phyloP scores from a whole-genome alignment of 2,329 filamentous ascomycete genomes.

The Macrophomina tecta region DNA sequence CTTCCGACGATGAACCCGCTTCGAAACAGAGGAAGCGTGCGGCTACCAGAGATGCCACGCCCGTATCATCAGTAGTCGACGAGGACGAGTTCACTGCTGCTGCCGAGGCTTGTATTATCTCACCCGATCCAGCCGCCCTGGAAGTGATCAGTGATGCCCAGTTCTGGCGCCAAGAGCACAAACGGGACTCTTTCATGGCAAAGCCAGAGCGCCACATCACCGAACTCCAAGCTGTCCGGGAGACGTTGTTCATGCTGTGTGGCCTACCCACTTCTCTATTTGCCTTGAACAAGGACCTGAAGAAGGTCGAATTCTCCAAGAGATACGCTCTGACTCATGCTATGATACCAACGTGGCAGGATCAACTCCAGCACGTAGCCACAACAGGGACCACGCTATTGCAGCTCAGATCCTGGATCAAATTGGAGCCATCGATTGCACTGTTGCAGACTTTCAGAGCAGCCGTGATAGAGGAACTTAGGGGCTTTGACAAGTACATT shows the following conservation, averaged over 20 bases:
- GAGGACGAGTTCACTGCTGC: constrained; percentile 45
- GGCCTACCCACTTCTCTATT: constrained; percentile 80
- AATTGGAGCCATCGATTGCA: constrained; percentile 41
- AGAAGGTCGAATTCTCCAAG: constrained; percentile 31
- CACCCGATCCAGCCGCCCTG: constrained; percentile 38
- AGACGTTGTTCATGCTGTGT: constrained; percentile 83
- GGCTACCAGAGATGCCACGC: constrained; percentile 35
- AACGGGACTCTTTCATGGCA: constrained; percentile 1
- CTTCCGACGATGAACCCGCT: constrained; percentile 65
- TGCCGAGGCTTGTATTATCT: constrained; percentile 42
- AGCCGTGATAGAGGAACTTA: constrained; percentile 63
- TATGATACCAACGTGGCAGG: constrained; percentile 40
- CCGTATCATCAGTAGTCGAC: constrained; percentile 42
- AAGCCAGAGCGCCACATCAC: constrained; percentile 54
- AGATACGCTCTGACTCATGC: constrained; percentile 48
- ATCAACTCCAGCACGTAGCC: constrained; percentile 53
- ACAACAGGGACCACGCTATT: constrained; percentile 56
- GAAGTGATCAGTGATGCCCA: constrained; percentile 51
- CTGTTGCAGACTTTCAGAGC: constrained; percentile 73
- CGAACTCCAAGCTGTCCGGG: constrained; percentile 76
- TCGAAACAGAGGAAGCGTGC: constrained; percentile 41
- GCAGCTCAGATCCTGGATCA: constrained; percentile 56
- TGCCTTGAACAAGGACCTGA: constrained; percentile 37
- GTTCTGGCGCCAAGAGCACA: constrained; percentile 51
- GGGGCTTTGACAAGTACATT: constrained; percentile 64